phyloP scores from a whole-genome alignment of 805 yeast genomes.

The Nakazawaea pomicola region DNA sequence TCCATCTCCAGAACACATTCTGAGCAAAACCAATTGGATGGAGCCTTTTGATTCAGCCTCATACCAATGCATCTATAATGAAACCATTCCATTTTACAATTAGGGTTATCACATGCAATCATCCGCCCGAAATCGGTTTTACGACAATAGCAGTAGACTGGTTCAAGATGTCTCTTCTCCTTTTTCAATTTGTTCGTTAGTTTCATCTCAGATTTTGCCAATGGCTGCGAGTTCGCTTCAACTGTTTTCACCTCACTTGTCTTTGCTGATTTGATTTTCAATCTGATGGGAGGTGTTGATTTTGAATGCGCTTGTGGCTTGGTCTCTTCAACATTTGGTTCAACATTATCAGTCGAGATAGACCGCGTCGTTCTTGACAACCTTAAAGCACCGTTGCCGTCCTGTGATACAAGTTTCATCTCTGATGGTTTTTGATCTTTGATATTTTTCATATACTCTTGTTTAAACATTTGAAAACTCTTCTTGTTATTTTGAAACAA shows the following conservation, averaged over 20 bases:
- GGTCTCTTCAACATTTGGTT: neutral
- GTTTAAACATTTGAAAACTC: slow-evolving; percentile 20
- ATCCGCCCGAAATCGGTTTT: slow-evolving; percentile 73
- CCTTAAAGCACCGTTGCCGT: too few species aligned
- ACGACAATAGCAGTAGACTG: slow-evolving; percentile 43
- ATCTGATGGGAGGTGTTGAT: neutral
- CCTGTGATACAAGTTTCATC: too few species aligned
- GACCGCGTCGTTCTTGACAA: neutral
- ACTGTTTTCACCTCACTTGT: neutral
- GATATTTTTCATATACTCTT: slow-evolving; percentile 13
- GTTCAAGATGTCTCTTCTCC: slow-evolving; percentile 8
- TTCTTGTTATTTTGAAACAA: slow-evolving; percentile 19
- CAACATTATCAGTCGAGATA: neutral
- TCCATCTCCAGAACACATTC: slow-evolving; percentile 27
- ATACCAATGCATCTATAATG: slow-evolving; percentile 54
- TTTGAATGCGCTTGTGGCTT: neutral
- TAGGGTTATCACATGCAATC: slow-evolving; percentile 82
- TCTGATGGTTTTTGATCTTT: too few species aligned
- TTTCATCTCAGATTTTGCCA: neutral
- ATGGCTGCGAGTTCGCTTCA: neutral
- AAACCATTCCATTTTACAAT: slow-evolving; percentile 59
- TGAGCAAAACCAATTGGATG: slow-evolving; percentile 45
- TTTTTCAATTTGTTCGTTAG: neutral
- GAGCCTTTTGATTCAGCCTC: slow-evolving; percentile 32
- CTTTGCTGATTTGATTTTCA: neutral